phyloP scores from a whole-genome alignment of 306 rosid genomes.

The Corylus heterophylla region DNA sequence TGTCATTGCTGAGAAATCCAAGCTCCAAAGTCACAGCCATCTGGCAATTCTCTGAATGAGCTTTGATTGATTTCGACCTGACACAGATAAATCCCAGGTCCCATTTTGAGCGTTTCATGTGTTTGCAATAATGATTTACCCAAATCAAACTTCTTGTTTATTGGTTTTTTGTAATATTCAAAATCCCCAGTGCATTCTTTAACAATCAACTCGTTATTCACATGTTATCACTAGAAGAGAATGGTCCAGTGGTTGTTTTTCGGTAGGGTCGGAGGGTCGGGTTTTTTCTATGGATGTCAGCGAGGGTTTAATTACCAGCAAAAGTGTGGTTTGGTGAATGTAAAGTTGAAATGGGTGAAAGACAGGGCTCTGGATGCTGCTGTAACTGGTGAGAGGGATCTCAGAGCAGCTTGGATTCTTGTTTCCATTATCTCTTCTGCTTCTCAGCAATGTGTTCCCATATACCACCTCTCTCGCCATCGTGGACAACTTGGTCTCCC shows the following conservation, averaged over 20 bases:
- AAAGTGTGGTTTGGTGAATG: constrained; percentile 63
- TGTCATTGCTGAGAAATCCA: too few relatives aligned
- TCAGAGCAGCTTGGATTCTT: constrained; percentile 73
- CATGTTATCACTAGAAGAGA: not conserved
- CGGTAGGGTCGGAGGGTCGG: constrained; percentile 27
- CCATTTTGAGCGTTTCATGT: not conserved
- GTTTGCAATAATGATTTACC: not conserved
- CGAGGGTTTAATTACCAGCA: constrained; percentile 52
- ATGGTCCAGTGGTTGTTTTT: constrained; percentile 34
- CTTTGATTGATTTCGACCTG: not conserved
- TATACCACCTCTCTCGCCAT: constrained; percentile 54
- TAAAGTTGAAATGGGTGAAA: constrained; percentile 86
- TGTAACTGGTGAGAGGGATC: constrained; percentile 60
- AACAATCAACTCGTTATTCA: not conserved
- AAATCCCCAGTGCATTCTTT: too few relatives aligned
- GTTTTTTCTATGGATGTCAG: constrained; percentile 27
- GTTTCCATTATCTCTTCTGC: constrained; percentile 58
- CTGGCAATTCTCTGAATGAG: too few relatives aligned
- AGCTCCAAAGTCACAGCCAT: too few relatives aligned
- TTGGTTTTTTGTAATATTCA: too few relatives aligned
- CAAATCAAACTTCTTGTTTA: not conserved
- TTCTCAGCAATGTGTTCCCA: constrained; percentile 51
- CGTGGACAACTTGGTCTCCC: constrained; percentile 81
- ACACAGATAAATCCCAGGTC: not conserved
- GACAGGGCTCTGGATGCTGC: constrained; percentile 67